Evolutionary conservation across 768 basidiomycete species (phyloP).

Genomic region (Pluteus cervinus): DNA sequence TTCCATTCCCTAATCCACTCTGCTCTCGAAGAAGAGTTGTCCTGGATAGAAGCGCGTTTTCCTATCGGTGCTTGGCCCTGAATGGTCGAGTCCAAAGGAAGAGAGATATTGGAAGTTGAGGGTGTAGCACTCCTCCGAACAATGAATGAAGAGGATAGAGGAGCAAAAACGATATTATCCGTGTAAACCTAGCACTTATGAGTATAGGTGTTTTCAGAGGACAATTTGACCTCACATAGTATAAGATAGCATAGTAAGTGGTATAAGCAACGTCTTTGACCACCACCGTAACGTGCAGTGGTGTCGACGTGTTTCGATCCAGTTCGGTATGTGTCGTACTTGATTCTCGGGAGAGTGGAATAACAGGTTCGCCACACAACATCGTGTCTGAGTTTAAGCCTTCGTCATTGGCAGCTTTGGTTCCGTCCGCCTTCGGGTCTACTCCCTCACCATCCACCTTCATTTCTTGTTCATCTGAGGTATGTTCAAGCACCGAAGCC

Average conservation of each 20-base stretch:
- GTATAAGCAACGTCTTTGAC: constrained; percentile 47
- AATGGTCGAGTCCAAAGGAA: constrained; percentile 25
- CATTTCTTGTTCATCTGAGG: constrained; percentile 8
- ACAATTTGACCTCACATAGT: constrained; percentile 52
- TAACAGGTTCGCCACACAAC: no score
- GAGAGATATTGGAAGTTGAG: constrained; percentile 16
- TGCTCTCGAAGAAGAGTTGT: constrained; percentile 23
- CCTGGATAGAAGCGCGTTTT: constrained; percentile 15
- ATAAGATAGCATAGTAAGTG: constrained; percentile 47
- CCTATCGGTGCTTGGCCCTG: constrained; percentile 15
- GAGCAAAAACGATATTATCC: constrained; percentile 78
- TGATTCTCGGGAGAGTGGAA: no score
- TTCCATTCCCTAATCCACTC: constrained; percentile 78
- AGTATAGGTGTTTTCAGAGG: neutral
- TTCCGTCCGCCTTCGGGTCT: no score
- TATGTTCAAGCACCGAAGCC: no score
- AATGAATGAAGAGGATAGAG: constrained; percentile 67
- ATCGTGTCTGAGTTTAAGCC: no score
- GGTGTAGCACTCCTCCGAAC: constrained; percentile 18
- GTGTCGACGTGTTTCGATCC: constrained; percentile 6
- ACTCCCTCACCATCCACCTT: constrained; percentile 3
- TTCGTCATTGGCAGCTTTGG: neutral
- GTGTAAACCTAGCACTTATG: constrained; percentile 64
- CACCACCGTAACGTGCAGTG: constrained; percentile 29
- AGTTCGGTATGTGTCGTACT: no score